Evolutionary conservation across 1,284 basidiomycete genomes (phyloP).

Genomic region (Takashimella koratensis): DNA sequence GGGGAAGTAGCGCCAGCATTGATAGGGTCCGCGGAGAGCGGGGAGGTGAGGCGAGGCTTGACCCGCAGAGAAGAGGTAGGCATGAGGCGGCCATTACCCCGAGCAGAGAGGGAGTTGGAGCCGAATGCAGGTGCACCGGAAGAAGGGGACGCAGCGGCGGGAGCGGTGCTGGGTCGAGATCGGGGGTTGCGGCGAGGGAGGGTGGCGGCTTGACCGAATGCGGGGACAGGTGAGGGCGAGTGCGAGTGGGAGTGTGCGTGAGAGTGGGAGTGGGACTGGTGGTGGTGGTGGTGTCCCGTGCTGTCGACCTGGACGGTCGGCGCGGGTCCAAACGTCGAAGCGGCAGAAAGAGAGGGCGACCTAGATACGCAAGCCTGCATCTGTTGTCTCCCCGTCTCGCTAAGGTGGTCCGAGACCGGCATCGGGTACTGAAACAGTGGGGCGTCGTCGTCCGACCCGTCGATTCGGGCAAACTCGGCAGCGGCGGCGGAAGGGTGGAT

Average conservation of each 20-base stretch:
- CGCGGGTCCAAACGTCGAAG: not conserved
- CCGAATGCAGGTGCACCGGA: not conserved
- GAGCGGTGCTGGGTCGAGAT: not conserved
- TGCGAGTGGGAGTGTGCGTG: not conserved
- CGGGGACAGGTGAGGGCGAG: not conserved
- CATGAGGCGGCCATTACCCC: not conserved
- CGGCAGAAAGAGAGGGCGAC: not conserved
- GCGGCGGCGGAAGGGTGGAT: slow-evolving; percentile 22
- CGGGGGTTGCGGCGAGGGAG: not conserved
- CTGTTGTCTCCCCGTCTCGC: not conserved
- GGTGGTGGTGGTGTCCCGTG: not conserved
- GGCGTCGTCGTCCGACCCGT: slow-evolving; percentile 2
- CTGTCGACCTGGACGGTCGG: no score
- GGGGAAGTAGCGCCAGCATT: not conserved
- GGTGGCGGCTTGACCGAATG: not conserved
- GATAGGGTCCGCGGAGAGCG: not conserved
- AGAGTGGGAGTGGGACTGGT: not conserved
- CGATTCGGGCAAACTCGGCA: slow-evolving; percentile 5
- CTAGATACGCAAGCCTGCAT: not conserved
- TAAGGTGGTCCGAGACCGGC: slow-evolving; percentile 1
- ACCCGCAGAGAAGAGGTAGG: not conserved
- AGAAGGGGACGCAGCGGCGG: not conserved
- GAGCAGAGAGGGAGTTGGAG: not conserved
- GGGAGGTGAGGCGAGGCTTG: not conserved
- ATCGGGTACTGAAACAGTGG: slow-evolving; percentile 19